Percentiles rank a stretch among this genome's conserved stretches.
Conservation (phyloP, 768 basidiomycete genomes). For the Omphalotus guepiniiformis region DNA sequence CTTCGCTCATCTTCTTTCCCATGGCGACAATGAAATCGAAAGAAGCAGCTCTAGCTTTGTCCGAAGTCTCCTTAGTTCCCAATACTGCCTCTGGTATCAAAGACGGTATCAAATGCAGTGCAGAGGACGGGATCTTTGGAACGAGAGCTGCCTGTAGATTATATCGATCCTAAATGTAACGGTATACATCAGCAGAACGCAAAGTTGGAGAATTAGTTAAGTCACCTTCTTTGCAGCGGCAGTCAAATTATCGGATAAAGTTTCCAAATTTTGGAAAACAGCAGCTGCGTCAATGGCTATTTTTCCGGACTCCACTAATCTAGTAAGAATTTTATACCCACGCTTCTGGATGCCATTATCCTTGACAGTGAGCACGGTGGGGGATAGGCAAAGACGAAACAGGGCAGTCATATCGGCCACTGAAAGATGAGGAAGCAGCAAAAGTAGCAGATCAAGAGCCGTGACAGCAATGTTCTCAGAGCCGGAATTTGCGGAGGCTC, state of each 20-base stretch:
- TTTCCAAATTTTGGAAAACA: conserved; percentile 63
- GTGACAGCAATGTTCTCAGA: conserved; percentile 52
- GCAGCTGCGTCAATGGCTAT: conserved; percentile 49
- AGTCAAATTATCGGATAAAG: conserved; percentile 57
- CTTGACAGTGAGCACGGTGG: conserved; percentile 64
- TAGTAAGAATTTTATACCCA: conserved; percentile 83
- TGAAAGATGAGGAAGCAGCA: conserved; percentile 77
- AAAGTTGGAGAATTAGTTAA: neutral
- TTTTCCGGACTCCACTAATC: conserved; percentile 63
- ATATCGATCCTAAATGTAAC: conserved; percentile 67
- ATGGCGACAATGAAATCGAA: conserved; percentile 89
- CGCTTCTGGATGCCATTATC: conserved; percentile 95
- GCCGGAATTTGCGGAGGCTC: conserved; percentile 30
- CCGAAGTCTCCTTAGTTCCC: conserved; percentile 95
- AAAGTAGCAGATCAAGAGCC: conserved; percentile 79
- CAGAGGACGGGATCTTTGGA: conserved; percentile 58
- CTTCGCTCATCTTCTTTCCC: conserved; percentile 87
- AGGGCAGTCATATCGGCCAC: conserved; percentile 54
- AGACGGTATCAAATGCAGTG: conserved; percentile 80
- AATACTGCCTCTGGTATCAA: conserved; percentile 92
- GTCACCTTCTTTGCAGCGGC: conserved; percentile 84
- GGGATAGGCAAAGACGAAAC: conserved; percentile 64
- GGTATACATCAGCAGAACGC: neutral
- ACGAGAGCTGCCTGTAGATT: conserved; percentile 69
- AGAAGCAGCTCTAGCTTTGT: conserved; percentile 82